Conservation (phyloP, 1,284 basidiomycete species). For the Ceratobasidium papillatum region DNA sequence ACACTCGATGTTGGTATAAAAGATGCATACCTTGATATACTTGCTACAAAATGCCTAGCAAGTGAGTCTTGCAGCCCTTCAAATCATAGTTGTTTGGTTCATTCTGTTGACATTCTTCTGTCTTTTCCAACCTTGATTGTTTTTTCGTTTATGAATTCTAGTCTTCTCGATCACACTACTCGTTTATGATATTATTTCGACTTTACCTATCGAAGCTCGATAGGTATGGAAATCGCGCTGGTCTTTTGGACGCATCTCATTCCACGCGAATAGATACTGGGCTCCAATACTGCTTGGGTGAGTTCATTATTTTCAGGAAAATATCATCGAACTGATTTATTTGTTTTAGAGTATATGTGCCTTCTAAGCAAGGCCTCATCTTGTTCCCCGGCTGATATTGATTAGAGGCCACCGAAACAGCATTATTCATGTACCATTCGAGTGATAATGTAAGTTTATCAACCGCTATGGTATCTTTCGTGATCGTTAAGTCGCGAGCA, state of each 20-base stretch:
- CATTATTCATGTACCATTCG: not conserved
- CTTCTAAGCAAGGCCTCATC: too few species aligned
- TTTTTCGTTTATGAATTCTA: not conserved
- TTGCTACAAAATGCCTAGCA: not conserved
- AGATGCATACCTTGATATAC: constrained; percentile 3
- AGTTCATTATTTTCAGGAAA: not conserved
- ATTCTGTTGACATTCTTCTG: too few species aligned
- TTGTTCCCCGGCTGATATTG: not conserved
- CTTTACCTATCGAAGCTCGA: not conserved
- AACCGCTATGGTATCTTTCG: too few species aligned
- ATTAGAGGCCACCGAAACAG: not conserved
- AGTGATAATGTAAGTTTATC: too few species aligned
- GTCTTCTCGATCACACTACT: not conserved
- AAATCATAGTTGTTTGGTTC: too few species aligned
- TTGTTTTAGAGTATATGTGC: not conserved
- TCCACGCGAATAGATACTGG: constrained; percentile 1
- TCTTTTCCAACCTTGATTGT: not conserved
- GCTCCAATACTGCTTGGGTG: not conserved
- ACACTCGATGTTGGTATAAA: not conserved
- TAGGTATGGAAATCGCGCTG: constrained; percentile 5
- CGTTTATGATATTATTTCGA: not conserved
- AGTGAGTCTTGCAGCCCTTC: not conserved
- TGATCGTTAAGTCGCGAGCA: too few species aligned
- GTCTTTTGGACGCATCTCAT: constrained; percentile 5
- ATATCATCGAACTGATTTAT: not conserved